Conservation (phyloP, 306 rosid genomes). For the Cajanus cajan region DNA sequence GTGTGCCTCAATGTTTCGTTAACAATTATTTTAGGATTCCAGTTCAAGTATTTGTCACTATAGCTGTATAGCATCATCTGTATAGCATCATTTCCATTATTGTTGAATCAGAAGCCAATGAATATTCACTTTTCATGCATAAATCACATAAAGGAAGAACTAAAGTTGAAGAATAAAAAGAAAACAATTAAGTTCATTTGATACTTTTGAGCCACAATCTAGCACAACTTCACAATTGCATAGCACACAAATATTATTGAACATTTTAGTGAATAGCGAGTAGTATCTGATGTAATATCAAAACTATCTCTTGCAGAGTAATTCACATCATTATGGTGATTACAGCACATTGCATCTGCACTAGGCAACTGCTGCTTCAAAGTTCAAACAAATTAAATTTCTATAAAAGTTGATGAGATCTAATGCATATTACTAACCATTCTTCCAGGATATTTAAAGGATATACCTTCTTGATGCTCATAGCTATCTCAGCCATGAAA, state of each 20-base stretch:
- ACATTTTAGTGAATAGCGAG: background rate
- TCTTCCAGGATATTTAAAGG: conserved; percentile 26
- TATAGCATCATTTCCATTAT: conserved; percentile 6
- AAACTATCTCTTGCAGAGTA: conserved; percentile 18
- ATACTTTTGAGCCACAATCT: background rate
- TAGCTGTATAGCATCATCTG: background rate
- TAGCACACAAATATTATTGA: background rate
- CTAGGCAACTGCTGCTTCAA: background rate
- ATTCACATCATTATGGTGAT: conserved; percentile 1
- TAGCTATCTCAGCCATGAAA: conserved; percentile 88
- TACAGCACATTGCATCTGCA: conserved; percentile 14
- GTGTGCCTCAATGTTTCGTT: background rate
- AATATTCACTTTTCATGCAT: background rate
- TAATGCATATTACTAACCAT: conserved; percentile 14
- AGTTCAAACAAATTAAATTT: conserved; percentile 20
- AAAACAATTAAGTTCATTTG: background rate
- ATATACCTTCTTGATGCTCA: conserved; percentile 88
- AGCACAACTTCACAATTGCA: conserved; percentile 6
- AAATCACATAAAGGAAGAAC: background rate
- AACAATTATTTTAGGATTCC: conserved; percentile 1
- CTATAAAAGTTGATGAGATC: background rate
- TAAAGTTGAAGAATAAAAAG: background rate
- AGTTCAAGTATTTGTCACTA: background rate
- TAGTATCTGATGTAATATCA: background rate
- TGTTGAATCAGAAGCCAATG: conserved; percentile 5